Evolutionary conservation across 1,284 basidiomycete genomes (phyloP).

Genomic region (Ceratobasidium sp.): DNA sequence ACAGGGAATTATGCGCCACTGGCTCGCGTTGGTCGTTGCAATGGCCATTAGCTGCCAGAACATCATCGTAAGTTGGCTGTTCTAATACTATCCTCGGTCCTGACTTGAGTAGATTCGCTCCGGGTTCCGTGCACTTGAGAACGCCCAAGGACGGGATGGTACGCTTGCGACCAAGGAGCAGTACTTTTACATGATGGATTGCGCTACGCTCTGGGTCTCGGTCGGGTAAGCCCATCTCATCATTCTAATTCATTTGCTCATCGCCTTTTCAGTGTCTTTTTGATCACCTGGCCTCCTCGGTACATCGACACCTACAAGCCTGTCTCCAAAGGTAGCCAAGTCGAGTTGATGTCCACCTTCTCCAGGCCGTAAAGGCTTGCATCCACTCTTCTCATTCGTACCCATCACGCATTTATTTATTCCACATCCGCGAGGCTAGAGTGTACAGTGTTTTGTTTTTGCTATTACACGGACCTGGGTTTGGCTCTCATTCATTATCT

Average conservation of each 20-base stretch:
- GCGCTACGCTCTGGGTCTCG: neutral
- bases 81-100: no score
- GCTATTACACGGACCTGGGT: neutral
- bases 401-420: neutral
- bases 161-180: neutral
- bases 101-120: neutral
- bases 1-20: constrained; percentile 59
- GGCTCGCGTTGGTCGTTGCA: constrained; percentile 63
- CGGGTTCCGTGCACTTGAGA: neutral
- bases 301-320: neutral
- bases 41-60: constrained; percentile 67
- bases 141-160: neutral
- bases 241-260: neutral
- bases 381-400: neutral
- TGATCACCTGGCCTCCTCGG: constrained; percentile 4
- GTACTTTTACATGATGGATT: neutral
- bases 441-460: neutral
- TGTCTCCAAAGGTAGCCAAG: neutral
- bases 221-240: neutral
- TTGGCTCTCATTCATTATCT: no score
- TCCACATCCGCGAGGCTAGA: neutral
- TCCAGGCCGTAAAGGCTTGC: neutral
- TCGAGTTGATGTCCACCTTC: neutral
- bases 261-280: neutral
- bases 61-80: constrained; percentile 59